Evolutionary conservation across 192 early-diverging fungal genomes (phyloP).

Genomic region (Coemansia pectinata): DNA sequence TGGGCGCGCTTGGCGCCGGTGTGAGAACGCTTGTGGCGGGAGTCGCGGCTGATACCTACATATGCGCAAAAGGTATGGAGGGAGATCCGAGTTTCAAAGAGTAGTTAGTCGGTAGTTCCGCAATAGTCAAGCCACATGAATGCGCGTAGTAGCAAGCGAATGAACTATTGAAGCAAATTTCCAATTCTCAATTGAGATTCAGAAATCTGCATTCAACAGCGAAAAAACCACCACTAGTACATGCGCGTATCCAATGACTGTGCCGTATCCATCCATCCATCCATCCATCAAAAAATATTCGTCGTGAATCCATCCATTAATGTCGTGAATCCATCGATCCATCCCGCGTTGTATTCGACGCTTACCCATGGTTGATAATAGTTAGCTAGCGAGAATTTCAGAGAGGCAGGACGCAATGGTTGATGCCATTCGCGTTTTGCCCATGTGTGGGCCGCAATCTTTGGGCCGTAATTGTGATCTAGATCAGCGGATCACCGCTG

Average conservation of each 20-base stretch:
- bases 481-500: background rate
- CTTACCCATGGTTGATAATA: conserved; percentile 39
- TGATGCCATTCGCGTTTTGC: background rate
- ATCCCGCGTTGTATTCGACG: conserved; percentile 18
- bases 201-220: background rate
- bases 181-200: background rate
- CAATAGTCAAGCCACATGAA: background rate
- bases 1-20: conserved; percentile 99
- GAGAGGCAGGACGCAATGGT: background rate
- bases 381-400: conserved; percentile 23
- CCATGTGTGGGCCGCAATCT: background rate
- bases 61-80: background rate
- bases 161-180: background rate
- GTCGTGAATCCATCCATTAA: background rate
- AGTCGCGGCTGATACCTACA: conserved; percentile 98
- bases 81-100: too few species aligned
- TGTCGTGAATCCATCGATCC: conserved; percentile 2
- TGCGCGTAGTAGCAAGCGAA: background rate
- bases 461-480: background rate
- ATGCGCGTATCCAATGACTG: conserved; percentile 13
- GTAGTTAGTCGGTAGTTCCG: background rate
- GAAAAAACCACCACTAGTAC: background rate
- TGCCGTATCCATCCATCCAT: conserved; percentile 16
- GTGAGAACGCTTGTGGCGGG: conserved; percentile 97
- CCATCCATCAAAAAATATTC: background rate